These are phyloP conservation scores for Fomitopsis serialis DNA, from an alignment of 768 basidiomycete genomes.

Conservation along the genomic window DNA sequence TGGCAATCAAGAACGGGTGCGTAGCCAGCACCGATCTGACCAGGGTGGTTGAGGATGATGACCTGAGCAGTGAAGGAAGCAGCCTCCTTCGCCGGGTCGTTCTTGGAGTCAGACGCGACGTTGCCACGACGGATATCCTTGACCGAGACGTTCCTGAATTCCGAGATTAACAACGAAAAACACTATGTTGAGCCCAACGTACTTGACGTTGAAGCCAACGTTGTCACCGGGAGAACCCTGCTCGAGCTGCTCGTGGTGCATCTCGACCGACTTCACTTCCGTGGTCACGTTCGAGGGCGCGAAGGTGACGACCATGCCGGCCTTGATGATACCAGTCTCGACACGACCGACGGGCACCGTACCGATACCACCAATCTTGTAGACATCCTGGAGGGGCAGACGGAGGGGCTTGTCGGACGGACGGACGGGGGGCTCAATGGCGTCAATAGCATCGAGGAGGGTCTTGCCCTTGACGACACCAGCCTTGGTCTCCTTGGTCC, in stretches of 20 bases:
- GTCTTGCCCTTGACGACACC: slow-evolving; percentile 97
- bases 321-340: slow-evolving; percentile 99
- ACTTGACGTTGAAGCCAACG: slow-evolving; percentile 99
- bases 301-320: slow-evolving; percentile 98
- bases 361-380: slow-evolving; percentile 99
- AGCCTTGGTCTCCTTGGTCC: slow-evolving; percentile 93
- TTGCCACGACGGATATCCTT: slow-evolving; percentile 99
- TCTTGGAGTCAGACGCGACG: slow-evolving; percentile 99
- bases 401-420: slow-evolving; percentile 99
- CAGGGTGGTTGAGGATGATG: slow-evolving; percentile 99
- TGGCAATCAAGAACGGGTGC: slow-evolving; percentile 99
- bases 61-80: slow-evolving; percentile 99
- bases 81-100: slow-evolving; percentile 99
- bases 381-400: slow-evolving; percentile 99
- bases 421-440: slow-evolving; percentile 95
- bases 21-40: slow-evolving; percentile 99
- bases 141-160: slow-evolving; percentile 94
- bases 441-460: slow-evolving; percentile 98
- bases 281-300: slow-evolving; percentile 98
- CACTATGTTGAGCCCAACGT: slow-evolving; percentile 9
- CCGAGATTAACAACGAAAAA: not conserved
- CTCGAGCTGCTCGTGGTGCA: slow-evolving; percentile 98
- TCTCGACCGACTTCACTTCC: slow-evolving; percentile 99
- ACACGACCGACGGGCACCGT: slow-evolving; percentile 99
- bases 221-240: slow-evolving; percentile 97